Conservation (phyloP, 257 asterid genomes). For the Cordia subcordata region DNA sequence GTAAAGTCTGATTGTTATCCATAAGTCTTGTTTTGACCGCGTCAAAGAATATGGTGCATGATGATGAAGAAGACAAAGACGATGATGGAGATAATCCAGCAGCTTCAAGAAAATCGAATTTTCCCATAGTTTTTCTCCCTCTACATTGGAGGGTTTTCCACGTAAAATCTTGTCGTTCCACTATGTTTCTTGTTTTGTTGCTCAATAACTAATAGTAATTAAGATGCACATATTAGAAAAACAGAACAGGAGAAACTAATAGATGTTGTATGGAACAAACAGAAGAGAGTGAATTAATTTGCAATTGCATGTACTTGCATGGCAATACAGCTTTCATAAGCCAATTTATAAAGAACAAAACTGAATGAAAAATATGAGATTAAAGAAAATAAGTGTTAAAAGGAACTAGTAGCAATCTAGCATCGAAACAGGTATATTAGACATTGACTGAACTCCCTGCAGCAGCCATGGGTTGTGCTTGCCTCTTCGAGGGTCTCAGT, state of each 20-base stretch:
- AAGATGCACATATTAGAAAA: not conserved
- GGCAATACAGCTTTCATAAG: not conserved
- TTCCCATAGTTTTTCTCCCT: too few species aligned
- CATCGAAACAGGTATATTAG: not conserved
- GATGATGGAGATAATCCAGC: too few species aligned
- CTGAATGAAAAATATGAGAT: not conserved
- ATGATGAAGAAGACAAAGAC: too few species aligned
- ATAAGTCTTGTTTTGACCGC: too few species aligned
- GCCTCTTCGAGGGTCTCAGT: slow-evolving; percentile 30
- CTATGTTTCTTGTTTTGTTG: not conserved
- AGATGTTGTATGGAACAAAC: not conserved
- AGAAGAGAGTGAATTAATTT: too few species aligned
- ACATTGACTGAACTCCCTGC: not conserved
- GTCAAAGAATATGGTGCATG: too few species aligned
- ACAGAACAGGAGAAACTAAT: too few species aligned
- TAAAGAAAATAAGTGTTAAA: not conserved
- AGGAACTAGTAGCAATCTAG: not conserved
- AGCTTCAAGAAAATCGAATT: too few species aligned
- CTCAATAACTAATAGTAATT: too few species aligned
- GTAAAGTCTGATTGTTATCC: too few species aligned
- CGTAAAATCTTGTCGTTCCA: not conserved
- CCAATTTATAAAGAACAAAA: not conserved
- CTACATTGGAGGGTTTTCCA: too few species aligned
- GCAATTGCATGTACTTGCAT: too few species aligned
- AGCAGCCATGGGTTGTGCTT: not conserved